Conservation (phyloP, 441 rosid species). For the Daphne laureola region DNA sequence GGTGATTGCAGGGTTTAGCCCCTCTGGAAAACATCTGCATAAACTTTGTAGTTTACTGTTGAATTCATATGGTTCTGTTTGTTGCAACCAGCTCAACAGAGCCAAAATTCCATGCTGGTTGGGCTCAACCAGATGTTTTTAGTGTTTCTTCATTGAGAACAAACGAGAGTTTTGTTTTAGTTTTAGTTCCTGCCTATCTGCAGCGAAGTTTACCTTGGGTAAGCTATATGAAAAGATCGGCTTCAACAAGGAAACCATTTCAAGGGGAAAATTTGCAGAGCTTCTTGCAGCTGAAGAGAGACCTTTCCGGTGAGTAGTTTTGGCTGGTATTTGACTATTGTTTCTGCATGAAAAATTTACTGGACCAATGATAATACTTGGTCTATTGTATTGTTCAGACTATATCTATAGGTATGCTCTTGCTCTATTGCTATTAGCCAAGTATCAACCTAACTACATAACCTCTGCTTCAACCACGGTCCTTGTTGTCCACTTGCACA, state of each 20-base stretch:
- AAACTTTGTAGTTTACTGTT: too few species aligned
- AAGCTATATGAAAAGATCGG: constrained; percentile 89
- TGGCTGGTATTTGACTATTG: constrained; percentile 1
- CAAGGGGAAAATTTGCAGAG: constrained; percentile 95
- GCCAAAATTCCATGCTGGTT: too few species aligned
- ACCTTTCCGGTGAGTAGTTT: constrained; percentile 55
- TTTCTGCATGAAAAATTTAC: too few species aligned
- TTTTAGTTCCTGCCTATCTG: constrained; percentile 15
- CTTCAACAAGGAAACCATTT: constrained; percentile 85
- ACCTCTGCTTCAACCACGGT: background rate
- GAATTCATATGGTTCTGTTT: too few species aligned
- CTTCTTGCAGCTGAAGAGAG: constrained; percentile 84
- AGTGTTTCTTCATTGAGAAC: too few species aligned
- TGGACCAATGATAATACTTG: too few species aligned
- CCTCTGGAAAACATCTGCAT: too few species aligned
- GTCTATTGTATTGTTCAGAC: constrained; percentile 1
- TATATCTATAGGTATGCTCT: background rate
- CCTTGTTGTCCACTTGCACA: too few species aligned
- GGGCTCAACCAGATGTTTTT: too few species aligned
- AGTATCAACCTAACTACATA: constrained; percentile 4
- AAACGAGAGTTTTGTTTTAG: background rate
- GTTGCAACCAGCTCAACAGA: too few species aligned
- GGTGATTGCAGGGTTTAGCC: too few species aligned
- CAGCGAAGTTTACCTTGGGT: constrained; percentile 78
- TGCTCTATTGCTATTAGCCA: background rate